Evolutionary conservation across 352 stramenopile species (phyloP).

Genomic region (Phytophthora tentaculata): DNA sequence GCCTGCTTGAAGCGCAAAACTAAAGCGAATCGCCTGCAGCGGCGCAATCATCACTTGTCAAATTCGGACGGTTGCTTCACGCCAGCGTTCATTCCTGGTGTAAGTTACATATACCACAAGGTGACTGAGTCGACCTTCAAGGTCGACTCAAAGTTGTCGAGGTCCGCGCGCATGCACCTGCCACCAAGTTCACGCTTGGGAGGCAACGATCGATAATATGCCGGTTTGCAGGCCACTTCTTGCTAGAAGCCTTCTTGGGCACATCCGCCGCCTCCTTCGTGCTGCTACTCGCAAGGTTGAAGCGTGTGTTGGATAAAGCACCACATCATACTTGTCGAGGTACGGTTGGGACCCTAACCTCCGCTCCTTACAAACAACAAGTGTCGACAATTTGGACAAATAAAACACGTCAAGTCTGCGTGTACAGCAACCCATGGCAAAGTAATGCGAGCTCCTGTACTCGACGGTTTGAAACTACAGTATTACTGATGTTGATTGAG

Average conservation of each 20-base stretch:
- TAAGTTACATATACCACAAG: too few relatives aligned
- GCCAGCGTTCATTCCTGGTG: constrained; percentile 5
- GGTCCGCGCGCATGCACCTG: constrained; percentile 30
- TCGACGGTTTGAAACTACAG: too few relatives aligned
- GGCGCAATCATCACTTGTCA: neutral
- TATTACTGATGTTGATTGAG: too few relatives aligned
- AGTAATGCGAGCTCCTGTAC: too few relatives aligned
- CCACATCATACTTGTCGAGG: neutral
- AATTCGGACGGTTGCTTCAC: constrained; percentile 5
- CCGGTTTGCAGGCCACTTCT: constrained; percentile 11
- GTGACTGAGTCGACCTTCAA: too few relatives aligned
- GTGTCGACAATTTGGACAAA: constrained; percentile 2
- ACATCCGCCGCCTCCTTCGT: constrained; percentile 13
- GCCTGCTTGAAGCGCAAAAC: too few relatives aligned
- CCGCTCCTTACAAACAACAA: constrained; percentile 20
- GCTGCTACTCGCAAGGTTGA: neutral
- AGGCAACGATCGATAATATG: neutral
- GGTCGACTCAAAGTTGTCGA: constrained; percentile 2
- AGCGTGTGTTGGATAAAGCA: constrained; percentile 25
- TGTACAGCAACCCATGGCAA: too few relatives aligned
- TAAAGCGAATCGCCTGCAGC: neutral
- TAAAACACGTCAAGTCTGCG: neutral
- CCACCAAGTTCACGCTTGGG: constrained; percentile 10
- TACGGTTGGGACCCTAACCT: constrained; percentile 22
- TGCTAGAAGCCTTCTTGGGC: constrained; percentile 9